phyloP scores from a whole-genome alignment of 805 yeast genomes.

The Cyberlindnera mycetangii region DNA sequence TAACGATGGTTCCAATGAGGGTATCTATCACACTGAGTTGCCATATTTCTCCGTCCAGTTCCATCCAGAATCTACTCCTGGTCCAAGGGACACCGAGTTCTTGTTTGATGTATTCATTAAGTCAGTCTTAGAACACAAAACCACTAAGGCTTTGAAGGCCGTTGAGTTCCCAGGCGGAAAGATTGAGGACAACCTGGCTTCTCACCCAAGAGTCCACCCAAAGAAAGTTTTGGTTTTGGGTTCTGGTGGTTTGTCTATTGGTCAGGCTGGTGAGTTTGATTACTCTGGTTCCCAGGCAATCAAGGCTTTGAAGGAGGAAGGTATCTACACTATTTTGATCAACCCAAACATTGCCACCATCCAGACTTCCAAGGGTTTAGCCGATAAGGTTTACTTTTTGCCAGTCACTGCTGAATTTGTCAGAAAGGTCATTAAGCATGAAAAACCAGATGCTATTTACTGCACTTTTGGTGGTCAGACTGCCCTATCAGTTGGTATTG shows the following conservation, averaged over 20 bases:
- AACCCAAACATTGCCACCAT: constrained; percentile 98
- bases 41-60: constrained; percentile 98
- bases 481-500: constrained; percentile 93
- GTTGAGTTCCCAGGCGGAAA: constrained; percentile 91
- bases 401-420: constrained; percentile 98
- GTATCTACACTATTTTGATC: constrained; percentile 91
- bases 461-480: constrained; percentile 99
- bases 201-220: constrained; percentile 75
- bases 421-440: constrained; percentile 90
- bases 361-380: constrained; percentile 96
- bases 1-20: constrained; percentile 97
- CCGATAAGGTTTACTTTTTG: constrained; percentile 95
- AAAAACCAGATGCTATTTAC: constrained; percentile 95
- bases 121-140: constrained; percentile 63
- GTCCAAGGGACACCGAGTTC: constrained; percentile 98
- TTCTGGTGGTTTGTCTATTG: constrained; percentile 97
- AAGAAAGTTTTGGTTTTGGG: constrained; percentile 94
- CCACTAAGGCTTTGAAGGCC: constrained; percentile 55
- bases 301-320: constrained; percentile 97
- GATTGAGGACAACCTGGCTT: constrained; percentile 66
- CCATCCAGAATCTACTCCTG: constrained; percentile 99
- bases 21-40: constrained; percentile 84
- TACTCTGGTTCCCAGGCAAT: constrained; percentile 99
- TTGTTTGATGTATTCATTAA: constrained; percentile 90
- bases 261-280: constrained; percentile 99